phyloP scores from a whole-genome alignment of 2,329 filamentous ascomycete species.

The Colletotrichum abscissum region DNA sequence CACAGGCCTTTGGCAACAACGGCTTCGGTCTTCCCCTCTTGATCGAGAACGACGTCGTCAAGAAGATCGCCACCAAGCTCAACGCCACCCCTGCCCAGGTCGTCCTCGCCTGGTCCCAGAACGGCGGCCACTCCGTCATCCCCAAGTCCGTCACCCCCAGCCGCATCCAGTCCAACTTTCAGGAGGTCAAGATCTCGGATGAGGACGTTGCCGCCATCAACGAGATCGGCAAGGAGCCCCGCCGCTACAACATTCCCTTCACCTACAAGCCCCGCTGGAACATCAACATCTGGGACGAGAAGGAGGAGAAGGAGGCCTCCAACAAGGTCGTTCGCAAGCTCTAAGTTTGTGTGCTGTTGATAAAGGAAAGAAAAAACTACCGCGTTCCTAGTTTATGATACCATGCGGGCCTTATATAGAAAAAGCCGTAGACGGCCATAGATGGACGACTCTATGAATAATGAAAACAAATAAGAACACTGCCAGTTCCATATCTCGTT shows the following conservation, averaged over 20 bases:
- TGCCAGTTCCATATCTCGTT: too few relatives aligned
- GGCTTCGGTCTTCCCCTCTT: constrained; percentile 59
- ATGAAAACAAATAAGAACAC: constrained; percentile 4
- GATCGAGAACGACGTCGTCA: constrained; percentile 66
- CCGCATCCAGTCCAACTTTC: constrained; percentile 77
- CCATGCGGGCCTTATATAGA: constrained; percentile 5
- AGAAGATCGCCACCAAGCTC: constrained; percentile 64
- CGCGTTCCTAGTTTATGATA: constrained; percentile 13
- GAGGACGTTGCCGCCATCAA: constrained; percentile 71
- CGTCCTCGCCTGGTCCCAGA: constrained; percentile 68
- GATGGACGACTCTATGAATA: constrained; percentile 27
- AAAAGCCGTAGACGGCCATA: neutral
- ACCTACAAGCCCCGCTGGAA: constrained; percentile 60
- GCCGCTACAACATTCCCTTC: constrained; percentile 58
- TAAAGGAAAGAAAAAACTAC: neutral
- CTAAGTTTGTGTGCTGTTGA: constrained; percentile 1
- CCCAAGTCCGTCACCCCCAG: constrained; percentile 78
- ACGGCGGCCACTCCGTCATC: constrained; percentile 75
- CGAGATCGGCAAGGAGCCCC: constrained; percentile 65
- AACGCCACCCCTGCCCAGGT: constrained; percentile 56
- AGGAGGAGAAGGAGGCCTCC: constrained; percentile 60
- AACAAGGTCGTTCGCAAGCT: constrained; percentile 58
- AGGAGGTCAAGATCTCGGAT: constrained; percentile 71
- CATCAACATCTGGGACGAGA: constrained; percentile 66
- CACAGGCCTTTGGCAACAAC: constrained; percentile 58